Evolutionary conservation across 768 basidiomycete species (phyloP).

Genomic region (Rhodotorula kratochvilovae): DNA sequence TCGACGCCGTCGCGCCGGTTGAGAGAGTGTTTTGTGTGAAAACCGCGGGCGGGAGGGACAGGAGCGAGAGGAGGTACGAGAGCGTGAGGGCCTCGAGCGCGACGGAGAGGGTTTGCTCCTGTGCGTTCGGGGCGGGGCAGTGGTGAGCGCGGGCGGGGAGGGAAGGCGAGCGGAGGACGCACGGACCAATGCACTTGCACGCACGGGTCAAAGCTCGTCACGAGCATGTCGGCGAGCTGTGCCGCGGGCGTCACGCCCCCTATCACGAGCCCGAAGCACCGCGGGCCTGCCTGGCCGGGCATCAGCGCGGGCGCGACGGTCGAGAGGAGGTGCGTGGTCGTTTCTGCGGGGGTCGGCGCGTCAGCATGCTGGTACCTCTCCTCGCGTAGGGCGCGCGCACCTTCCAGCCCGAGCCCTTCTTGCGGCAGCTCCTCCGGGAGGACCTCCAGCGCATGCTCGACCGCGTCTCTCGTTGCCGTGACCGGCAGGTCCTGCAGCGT

Average conservation of each 20-base stretch:
- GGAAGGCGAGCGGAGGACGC: background rate
- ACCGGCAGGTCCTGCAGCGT: background rate
- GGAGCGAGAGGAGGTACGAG: constrained; percentile 39
- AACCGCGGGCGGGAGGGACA: constrained; percentile 20
- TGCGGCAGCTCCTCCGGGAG: constrained; percentile 45
- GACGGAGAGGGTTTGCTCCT: constrained; percentile 33
- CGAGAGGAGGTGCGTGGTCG: constrained; percentile 41
- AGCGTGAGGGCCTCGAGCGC: constrained; percentile 39
- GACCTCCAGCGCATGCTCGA: constrained; percentile 38
- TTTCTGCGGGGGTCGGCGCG: background rate
- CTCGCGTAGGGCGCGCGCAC: constrained; percentile 12
- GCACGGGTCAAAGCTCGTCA: constrained; percentile 48
- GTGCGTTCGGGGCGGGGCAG: too few species aligned
- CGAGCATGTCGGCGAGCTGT: constrained; percentile 50
- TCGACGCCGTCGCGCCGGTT: constrained; percentile 52
- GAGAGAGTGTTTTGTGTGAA: constrained; percentile 50
- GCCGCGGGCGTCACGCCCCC: constrained; percentile 47
- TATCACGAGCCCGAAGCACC: constrained; percentile 41
- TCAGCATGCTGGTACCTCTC: background rate
- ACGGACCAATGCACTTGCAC: constrained; percentile 47
- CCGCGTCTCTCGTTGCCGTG: constrained; percentile 11
- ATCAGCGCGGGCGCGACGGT: constrained; percentile 47
- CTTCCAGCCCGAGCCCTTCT: constrained; percentile 46
- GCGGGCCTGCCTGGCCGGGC: constrained; percentile 49
- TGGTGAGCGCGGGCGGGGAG: constrained; percentile 32